Percentiles rank a stretch among this genome's conserved stretches.
phyloP scores from a whole-genome alignment of 805 yeast species.

The Kodamaea laetipori region DNA sequence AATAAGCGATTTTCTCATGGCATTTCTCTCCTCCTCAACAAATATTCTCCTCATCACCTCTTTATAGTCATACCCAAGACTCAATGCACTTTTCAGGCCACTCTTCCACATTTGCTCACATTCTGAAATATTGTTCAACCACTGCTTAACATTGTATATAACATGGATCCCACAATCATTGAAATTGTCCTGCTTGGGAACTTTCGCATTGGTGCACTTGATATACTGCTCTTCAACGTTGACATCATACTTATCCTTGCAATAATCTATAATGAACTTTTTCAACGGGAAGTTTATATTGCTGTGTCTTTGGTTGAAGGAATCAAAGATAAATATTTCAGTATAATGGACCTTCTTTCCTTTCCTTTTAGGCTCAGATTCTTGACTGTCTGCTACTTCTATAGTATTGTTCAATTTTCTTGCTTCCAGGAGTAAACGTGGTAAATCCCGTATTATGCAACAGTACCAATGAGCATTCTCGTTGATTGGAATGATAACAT shows the following conservation, averaged over 20 bases:
- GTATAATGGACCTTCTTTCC: slow-evolving; percentile 20
- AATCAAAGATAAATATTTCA: slow-evolving; percentile 69
- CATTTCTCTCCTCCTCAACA: slow-evolving; percentile 30
- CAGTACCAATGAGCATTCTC: slow-evolving; percentile 87
- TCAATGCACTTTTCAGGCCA: slow-evolving; percentile 11
- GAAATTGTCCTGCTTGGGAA: slow-evolving; percentile 83
- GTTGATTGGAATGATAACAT: slow-evolving; percentile 78
- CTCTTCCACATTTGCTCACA: slow-evolving; percentile 54
- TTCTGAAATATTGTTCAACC: slow-evolving; percentile 50
- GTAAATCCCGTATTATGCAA: slow-evolving; percentile 63
- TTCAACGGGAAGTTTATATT: slow-evolving; percentile 55
- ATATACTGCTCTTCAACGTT: slow-evolving; percentile 51
- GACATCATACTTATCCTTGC: slow-evolving; percentile 59
- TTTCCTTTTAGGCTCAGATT: background rate
- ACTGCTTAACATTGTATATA: slow-evolving; percentile 66
- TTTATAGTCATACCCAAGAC: background rate
- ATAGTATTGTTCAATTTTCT: background rate
- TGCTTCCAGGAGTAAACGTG: slow-evolving; percentile 28
- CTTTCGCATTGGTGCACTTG: slow-evolving; percentile 50
- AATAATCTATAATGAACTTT: slow-evolving; percentile 65
- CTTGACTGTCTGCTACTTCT: slow-evolving; percentile 2
- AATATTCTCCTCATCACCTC: slow-evolving; percentile 21
- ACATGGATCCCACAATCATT: slow-evolving; percentile 96
- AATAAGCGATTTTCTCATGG: slow-evolving; percentile 32
- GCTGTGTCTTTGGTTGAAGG: slow-evolving; percentile 62